phyloP scores from a whole-genome alignment of 768 basidiomycete species.

The Mrakia gelida region DNA sequence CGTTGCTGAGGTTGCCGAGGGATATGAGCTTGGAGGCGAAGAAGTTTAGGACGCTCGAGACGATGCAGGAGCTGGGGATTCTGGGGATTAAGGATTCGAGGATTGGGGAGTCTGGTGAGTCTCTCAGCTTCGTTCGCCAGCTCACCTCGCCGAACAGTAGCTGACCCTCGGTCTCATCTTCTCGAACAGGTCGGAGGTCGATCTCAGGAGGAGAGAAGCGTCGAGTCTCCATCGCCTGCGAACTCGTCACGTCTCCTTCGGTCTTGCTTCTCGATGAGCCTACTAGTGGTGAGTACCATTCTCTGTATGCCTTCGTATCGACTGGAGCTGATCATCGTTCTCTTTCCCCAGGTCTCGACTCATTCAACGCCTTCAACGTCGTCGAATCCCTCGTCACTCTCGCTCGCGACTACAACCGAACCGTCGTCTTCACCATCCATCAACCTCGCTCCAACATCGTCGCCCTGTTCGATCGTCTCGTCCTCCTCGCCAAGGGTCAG shows the following conservation, averaged over 20 bases:
- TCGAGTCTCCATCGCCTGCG: constrained; percentile 93
- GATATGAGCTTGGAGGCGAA: constrained; percentile 97
- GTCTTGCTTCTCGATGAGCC: constrained; percentile 96
- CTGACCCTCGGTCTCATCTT: neutral
- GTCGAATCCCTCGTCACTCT: constrained; percentile 80
- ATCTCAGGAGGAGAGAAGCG: constrained; percentile 98
- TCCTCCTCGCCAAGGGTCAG: constrained; percentile 78
- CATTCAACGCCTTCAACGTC: constrained; percentile 93
- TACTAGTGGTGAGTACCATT: constrained; percentile 66
- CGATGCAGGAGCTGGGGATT: constrained; percentile 92
- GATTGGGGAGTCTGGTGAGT: constrained; percentile 78
- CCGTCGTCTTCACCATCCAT: constrained; percentile 95
- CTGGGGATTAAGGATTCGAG: constrained; percentile 80
- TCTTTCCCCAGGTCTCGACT: constrained; percentile 67
- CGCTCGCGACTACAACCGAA: constrained; percentile 83
- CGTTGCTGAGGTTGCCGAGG: constrained; percentile 78
- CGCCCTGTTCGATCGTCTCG: constrained; percentile 84
- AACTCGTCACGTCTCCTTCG: constrained; percentile 93
- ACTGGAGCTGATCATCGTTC: constrained; percentile 18
- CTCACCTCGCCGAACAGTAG: neutral
- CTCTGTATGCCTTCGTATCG: constrained; percentile 6
- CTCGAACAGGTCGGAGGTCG: constrained; percentile 64
- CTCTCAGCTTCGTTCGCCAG: neutral
- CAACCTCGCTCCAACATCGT: constrained; percentile 98
- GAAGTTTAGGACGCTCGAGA: constrained; percentile 87